Evolutionary conservation across 805 yeast genomes (phyloP), one percentile per base, ranked within the genome.

Genomic region (Lipomyces spencermartinsiae): DNA sequence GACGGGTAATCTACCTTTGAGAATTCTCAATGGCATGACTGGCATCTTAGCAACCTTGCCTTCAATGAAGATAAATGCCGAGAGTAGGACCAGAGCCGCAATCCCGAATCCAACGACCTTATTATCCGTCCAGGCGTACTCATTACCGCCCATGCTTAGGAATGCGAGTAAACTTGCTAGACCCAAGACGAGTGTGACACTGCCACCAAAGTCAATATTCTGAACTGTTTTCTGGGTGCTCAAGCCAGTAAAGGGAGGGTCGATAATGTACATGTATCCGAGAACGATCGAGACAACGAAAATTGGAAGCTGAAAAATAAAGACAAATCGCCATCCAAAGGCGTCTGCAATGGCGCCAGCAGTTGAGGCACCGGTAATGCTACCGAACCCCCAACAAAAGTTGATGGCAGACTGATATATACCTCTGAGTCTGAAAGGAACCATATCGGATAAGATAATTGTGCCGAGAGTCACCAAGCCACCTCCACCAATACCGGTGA

Each of bases 401-500:
- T 71, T 71, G 56, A 68, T 53, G 2, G 72, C 71, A 7, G 73
- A 65, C 76, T 93, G 97, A 78, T 86, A 92, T 39, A 91, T 78
- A 0, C 97, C 97, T 66, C 97, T 83, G 51, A 89, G 86, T 65
- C 95, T 82, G 68, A 90, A 66, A 1, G 96, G 88, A 33, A 93
- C 88, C 63, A 91, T 81, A 77, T 92, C 97, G 29, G 92, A 87
- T 71, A 89, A 84, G 6, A 92, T 84, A 67, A 92, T 89, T 7
- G 97, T 89, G 25, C 92, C 85, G 73, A 92, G 80, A 0, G 94
- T 84, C 64, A 89, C 86, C 74, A 92, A 85, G 0, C 97, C 97
- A 7, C 97, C 95, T 16, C 97, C 97, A 16, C 97, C 97, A 66
- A 91, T 84, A n/a, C 97, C 97, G 31, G 96, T 88, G 62, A 92